phyloP scores from a whole-genome alignment of 163 green algal genomes.

The Picocystis sp. region DNA sequence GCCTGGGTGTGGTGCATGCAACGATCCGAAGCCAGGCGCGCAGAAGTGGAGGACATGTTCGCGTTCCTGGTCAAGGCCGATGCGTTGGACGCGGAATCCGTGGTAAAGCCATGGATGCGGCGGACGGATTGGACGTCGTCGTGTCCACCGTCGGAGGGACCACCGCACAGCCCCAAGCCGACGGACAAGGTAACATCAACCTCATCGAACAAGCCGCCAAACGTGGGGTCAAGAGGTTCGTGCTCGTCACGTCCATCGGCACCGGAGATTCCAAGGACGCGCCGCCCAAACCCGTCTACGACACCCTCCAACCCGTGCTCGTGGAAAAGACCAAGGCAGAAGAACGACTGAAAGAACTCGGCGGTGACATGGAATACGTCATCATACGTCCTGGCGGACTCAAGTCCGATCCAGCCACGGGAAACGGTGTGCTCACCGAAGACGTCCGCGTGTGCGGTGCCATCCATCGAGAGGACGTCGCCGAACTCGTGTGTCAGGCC shows the following conservation, averaged over 20 bases:
- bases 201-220: conserved; percentile 20
- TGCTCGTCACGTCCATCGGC: conserved; percentile 87
- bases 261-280: conserved; percentile 69
- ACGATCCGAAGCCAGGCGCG: conserved; percentile 27
- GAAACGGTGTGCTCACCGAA: conserved; percentile 63
- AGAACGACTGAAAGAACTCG: conserved; percentile 50
- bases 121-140: conserved; percentile 67
- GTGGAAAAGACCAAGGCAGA: conserved; percentile 88
- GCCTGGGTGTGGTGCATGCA: conserved; percentile 92
- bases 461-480: conserved; percentile 79
- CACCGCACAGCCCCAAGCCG: conserved; percentile 42
- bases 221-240: conserved; percentile 66
- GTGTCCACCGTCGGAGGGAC: conserved; percentile 79
- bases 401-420: conserved; percentile 59
- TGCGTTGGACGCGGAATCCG: conserved; percentile 41
- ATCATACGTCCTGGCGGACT: conserved; percentile 89
- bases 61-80: conserved; percentile 77
- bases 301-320: conserved; percentile 58
- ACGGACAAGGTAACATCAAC: conserved; percentile 45
- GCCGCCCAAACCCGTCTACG: conserved; percentile 49
- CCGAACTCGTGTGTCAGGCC: conserved; percentile 46
- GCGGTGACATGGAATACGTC: conserved; percentile 52
- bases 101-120: conserved; percentile 47
- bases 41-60: conserved; percentile 66
- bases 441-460: conserved; percentile 56